Evolutionary conservation across 73 alveolate species (phyloP), one percentile per base, ranked within the genome.

Genomic region (Paramecium bursaria): DNA sequence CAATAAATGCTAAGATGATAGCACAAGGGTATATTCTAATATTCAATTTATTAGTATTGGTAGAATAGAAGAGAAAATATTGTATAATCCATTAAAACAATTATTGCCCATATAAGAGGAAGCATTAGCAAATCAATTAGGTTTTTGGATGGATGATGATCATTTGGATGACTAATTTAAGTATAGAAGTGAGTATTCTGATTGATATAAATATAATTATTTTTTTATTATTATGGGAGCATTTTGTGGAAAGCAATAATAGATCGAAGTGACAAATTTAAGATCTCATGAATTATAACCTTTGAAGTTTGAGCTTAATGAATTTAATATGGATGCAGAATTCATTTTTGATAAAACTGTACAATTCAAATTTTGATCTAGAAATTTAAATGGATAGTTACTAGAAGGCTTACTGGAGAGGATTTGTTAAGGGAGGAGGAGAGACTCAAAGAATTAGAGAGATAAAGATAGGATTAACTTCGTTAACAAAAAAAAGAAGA

Each of bases 161-260:
- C 35, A 47, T 35, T 42, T 67, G 13, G 82, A 67, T 13, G 57
- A 67, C 44, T 42, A 31, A 29, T n/a, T n/a, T n/a, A n/a, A n/a
- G n/a, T n/a, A n/a, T n/a, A n/a, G n/a, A n/a, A n/a, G n/a, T n/a
- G n/a, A n/a, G n/a, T n/a, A n/a, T n/a, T n/a, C n/a, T n/a, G n/a
- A n/a, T n/a, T n/a, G n/a, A n/a, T n/a, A n/a, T n/a, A n/a, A n/a
- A n/a, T n/a, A n/a, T n/a, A n/a, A n/a, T n/a, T n/a, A n/a, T n/a
- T n/a, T n/a, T n/a, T n/a, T n/a, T n/a, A n/a, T n/a, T n/a, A n/a
- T n/a, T n/a, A n/a, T n/a, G 82, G 19, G 33, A 15, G 50, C 50
- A 39, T 67, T 53, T 42, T 67, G 82, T 67, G 82, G 82, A 1
- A 67, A 42, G 55, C 33, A 67, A 67, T 42, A 67, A 42, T 25